These are phyloP conservation scores for Vanrija humicola DNA, from an alignment of 1,284 basidiomycete genomes.

Conservation along the genomic window DNA sequence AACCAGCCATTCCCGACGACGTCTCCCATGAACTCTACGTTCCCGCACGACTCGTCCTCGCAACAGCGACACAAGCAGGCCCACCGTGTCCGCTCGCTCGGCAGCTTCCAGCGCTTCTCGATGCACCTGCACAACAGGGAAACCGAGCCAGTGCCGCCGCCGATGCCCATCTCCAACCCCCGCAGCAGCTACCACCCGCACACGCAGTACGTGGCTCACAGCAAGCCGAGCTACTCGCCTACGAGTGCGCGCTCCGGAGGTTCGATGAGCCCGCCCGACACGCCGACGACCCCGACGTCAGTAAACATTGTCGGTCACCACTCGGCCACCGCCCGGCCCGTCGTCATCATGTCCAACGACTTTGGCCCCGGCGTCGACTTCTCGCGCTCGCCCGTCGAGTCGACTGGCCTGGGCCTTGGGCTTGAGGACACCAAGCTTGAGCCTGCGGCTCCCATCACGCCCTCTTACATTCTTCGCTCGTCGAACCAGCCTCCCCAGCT, in stretches of 20 bases:
- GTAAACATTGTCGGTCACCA: not conserved
- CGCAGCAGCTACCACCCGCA: not conserved
- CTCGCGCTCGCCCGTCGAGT: not conserved
- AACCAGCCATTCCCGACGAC: no score
- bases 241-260: constrained; percentile 7
- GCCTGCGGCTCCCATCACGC: not conserved
- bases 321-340: not conserved
- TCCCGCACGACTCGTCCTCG: not conserved
- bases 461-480: not conserved
- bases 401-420: not conserved
- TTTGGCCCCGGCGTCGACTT: not conserved
- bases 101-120: not conserved
- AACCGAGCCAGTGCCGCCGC: no score
- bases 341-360: constrained; percentile 5
- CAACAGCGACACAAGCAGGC: not conserved
- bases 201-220: no score
- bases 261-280: constrained; percentile 13
- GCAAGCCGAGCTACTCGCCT: constrained; percentile 5
- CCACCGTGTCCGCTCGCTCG: not conserved
- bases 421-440: constrained; percentile 1
- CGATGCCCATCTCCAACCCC: not conserved
- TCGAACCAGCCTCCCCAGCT: not conserved
- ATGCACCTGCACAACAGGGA: not conserved
- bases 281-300: constrained; percentile 14
- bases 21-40: no score